Conservation (phyloP, 352 stramenopile species). For the Hyaloperonospora brassicae region DNA sequence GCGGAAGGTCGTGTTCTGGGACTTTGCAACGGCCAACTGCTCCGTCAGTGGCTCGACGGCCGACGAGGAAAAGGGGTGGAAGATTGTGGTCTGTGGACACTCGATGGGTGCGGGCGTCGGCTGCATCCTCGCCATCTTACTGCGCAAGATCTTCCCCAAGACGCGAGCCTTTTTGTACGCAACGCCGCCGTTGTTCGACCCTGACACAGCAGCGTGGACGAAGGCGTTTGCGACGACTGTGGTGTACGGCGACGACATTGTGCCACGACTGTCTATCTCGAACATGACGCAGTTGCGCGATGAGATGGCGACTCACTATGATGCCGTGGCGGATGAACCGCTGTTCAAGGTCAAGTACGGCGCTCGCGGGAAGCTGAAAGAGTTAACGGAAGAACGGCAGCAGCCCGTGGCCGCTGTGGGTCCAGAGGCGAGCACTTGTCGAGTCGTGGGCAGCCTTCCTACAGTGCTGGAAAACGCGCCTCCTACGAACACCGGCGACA, state of each 20-base stretch:
- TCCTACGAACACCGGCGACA: conserved; percentile 15
- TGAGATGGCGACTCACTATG: conserved; percentile 60
- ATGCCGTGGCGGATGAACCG: conserved; percentile 51
- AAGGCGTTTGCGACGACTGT: conserved; percentile 60
- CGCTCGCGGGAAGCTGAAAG: conserved; percentile 32
- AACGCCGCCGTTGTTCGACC: conserved; percentile 55
- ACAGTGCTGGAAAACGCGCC: conserved; percentile 16
- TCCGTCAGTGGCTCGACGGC: conserved; percentile 7
- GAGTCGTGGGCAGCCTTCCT: conserved; percentile 7
- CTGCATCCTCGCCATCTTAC: conserved; percentile 56
- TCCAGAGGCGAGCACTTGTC: conserved; percentile 10
- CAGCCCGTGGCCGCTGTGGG: conserved; percentile 14
- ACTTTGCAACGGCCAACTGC: conserved; percentile 53
- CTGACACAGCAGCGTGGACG: conserved; percentile 44
- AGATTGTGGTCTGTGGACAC: conserved; percentile 71
- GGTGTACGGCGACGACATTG: conserved; percentile 67
- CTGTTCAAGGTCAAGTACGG: conserved; percentile 55
- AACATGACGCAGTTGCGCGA: conserved; percentile 61
- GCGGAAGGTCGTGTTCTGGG: conserved; percentile 55
- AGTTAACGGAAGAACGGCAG: conserved; percentile 25
- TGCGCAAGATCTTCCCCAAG: conserved; percentile 44
- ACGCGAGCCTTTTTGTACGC: conserved; percentile 62
- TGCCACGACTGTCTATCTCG: conserved; percentile 54
- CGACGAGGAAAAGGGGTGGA: conserved; percentile 33
- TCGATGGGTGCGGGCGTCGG: conserved; percentile 76